Conservation (phyloP, 306 rosid genomes). For the Lotus japonicus region DNA sequence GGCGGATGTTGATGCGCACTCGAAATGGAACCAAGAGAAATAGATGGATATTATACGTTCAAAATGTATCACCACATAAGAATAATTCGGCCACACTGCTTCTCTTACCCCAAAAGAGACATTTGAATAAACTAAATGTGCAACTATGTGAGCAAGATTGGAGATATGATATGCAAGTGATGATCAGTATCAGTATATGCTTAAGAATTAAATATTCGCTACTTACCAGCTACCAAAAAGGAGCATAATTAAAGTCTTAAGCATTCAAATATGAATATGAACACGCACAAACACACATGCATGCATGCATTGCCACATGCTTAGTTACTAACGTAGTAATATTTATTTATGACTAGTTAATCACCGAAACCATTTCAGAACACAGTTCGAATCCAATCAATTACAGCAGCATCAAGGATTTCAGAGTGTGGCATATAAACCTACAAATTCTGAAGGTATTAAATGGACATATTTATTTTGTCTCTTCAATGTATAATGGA, state of each 20-base stretch:
- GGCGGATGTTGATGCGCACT: background rate
- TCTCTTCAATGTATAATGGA: background rate
- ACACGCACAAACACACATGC: background rate
- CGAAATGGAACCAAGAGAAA: background rate
- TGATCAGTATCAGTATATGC: background rate
- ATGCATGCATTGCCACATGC: too few relatives aligned
- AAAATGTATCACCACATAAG: background rate
- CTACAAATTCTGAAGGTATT: background rate
- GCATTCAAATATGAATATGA: background rate
- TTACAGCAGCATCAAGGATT: constrained; percentile 2
- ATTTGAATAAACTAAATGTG: background rate
- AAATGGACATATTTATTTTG: background rate
- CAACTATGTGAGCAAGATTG: background rate
- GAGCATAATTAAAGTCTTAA: background rate
- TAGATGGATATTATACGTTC: background rate
- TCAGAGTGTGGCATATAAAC: background rate
- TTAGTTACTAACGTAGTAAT: too few relatives aligned
- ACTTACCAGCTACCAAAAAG: background rate
- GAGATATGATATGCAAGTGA: background rate
- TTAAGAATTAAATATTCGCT: background rate
- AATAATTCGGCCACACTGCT: background rate
- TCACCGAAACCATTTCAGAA: background rate
- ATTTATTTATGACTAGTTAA: background rate
- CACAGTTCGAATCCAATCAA: background rate
- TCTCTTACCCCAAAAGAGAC: background rate